Evolutionary conservation across 306 rosid genomes (phyloP).

Genomic region (Vigna mungo): DNA sequence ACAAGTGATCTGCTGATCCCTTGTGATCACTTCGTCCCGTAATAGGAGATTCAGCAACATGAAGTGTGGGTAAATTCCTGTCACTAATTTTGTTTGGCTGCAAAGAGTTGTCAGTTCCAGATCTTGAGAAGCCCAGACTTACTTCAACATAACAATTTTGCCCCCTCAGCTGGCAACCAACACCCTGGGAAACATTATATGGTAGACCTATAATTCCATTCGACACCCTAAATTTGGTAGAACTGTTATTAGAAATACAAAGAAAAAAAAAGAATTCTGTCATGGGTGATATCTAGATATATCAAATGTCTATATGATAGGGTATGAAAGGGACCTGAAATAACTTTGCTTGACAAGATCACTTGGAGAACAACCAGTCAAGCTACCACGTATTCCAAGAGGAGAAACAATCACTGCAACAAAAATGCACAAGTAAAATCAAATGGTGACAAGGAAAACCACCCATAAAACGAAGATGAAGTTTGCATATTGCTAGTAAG

Average conservation of each 20-base stretch:
- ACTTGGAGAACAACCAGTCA: constrained; percentile 91
- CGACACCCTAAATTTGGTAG: constrained; percentile 72
- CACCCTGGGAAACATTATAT: constrained; percentile 78
- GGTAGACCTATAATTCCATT: constrained; percentile 84
- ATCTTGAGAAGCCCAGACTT: constrained; percentile 79
- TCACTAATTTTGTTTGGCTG: constrained; percentile 57
- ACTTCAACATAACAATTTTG: constrained; percentile 93
- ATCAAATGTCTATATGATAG: constrained; percentile 29
- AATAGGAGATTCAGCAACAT: constrained; percentile 60
- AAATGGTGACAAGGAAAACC: constrained; percentile 40
- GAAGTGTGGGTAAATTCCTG: constrained; percentile 61
- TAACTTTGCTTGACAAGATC: constrained; percentile 90
- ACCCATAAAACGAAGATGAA: constrained; percentile 27
- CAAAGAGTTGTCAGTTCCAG: constrained; percentile 59
- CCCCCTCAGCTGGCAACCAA: constrained; percentile 82
- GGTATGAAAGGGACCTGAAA: constrained; percentile 63
- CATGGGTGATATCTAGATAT: constrained; percentile 28
- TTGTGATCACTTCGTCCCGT: constrained; percentile 72
- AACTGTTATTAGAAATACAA: constrained; percentile 54
- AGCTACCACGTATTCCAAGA: constrained; percentile 95
- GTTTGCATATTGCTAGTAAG: constrained; percentile 5
- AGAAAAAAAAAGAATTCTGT: constrained; percentile 31
- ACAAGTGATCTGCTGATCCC: constrained; percentile 63
- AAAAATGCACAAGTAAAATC: constrained; percentile 37
- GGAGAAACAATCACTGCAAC: constrained; percentile 92